phyloP scores from a whole-genome alignment of 208 protist genomes.

The Crithidia fasciculata region DNA sequence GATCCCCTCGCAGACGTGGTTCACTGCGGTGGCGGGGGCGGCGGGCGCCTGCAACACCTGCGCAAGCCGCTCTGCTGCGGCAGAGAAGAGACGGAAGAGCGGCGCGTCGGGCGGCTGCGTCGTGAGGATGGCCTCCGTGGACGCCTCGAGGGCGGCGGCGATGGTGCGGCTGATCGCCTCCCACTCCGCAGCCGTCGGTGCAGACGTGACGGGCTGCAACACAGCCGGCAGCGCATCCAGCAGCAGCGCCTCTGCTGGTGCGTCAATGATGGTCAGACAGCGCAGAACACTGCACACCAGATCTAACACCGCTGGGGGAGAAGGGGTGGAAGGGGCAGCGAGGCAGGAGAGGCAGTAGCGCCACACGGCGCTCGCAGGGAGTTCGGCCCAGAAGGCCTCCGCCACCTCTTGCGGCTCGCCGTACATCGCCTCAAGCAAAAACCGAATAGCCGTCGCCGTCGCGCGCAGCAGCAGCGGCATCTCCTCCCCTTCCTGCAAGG shows the following conservation, averaged over 20 bases:
- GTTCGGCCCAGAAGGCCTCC: constrained; percentile 51
- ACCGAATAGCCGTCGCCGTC: constrained; percentile 41
- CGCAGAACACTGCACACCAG: constrained; percentile 59
- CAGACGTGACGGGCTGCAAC: constrained; percentile 18
- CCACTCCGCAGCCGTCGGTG: constrained; percentile 6
- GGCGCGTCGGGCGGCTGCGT: constrained; percentile 32
- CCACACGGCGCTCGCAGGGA: constrained; percentile 61
- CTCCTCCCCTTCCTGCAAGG: constrained; percentile 21
- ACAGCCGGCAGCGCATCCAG: constrained; percentile 40
- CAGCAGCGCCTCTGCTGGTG: constrained; percentile 47
- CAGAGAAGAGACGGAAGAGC: constrained; percentile 58
- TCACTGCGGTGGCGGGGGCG: constrained; percentile 29
- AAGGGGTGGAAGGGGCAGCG: background rate
- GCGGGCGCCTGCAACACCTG: constrained; percentile 31
- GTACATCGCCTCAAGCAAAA: constrained; percentile 53
- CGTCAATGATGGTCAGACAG: constrained; percentile 55
- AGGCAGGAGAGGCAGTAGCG: constrained; percentile 36
- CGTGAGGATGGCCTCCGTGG: constrained; percentile 59
- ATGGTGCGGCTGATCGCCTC: constrained; percentile 49
- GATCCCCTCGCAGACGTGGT: constrained; percentile 72
- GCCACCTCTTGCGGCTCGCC: constrained; percentile 66
- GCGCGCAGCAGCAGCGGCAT: constrained; percentile 37
- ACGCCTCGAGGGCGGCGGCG: constrained; percentile 60
- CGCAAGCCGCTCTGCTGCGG: constrained; percentile 46
- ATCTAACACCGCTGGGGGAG: constrained; percentile 23